phyloP scores from a whole-genome alignment of 768 basidiomycete species.

The Lactarius indigo region DNA sequence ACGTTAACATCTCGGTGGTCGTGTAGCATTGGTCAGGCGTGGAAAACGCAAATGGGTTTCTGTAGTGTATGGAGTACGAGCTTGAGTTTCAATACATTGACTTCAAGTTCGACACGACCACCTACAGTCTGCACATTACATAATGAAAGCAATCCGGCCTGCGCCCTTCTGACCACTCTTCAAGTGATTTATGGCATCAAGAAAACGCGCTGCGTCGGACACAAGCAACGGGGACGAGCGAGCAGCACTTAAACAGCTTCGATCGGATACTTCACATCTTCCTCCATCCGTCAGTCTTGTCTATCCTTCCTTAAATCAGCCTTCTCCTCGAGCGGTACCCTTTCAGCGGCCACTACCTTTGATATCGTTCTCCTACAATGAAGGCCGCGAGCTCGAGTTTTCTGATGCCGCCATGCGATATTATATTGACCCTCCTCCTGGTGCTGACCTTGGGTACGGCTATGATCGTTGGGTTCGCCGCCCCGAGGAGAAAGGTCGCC shows the following conservation, averaged over 20 bases:
- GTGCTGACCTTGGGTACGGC: slow-evolving; percentile 63
- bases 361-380: slow-evolving; percentile 69
- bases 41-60: neutral
- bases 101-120: neutral
- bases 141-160: neutral
- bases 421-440: slow-evolving; percentile 61
- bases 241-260: neutral
- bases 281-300: slow-evolving; percentile 14
- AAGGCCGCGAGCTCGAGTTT: slow-evolving; percentile 55
- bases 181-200: slow-evolving; percentile 8
- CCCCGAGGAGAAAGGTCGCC: slow-evolving; percentile 59
- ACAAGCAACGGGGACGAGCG: neutral
- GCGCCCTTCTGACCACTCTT: neutral
- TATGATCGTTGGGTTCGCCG: slow-evolving; percentile 71
- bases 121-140: neutral
- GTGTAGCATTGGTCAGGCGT: neutral
- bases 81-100: neutral
- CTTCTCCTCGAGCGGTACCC: slow-evolving; percentile 31
- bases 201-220: slow-evolving; percentile 17
- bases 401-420: slow-evolving; percentile 68
- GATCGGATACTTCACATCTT: neutral
- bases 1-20: neutral
- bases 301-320: slow-evolving; percentile 25
- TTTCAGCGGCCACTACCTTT: slow-evolving; percentile 72
- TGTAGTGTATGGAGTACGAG: neutral